Evolutionary conservation across 169 alveolate genomes (phyloP).

Genomic region (Fabrea salina): DNA sequence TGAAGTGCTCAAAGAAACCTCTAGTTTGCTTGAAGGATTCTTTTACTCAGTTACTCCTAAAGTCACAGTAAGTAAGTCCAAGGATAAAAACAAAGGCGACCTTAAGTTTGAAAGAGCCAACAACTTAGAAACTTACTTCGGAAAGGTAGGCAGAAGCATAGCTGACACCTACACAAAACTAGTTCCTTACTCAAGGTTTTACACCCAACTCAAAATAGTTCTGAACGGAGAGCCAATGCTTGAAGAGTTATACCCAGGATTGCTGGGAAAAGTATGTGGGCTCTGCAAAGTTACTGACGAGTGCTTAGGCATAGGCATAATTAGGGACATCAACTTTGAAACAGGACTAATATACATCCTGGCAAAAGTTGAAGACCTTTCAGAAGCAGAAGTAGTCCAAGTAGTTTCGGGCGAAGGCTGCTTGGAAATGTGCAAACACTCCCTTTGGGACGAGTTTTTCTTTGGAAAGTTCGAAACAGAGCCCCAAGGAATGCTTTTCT

Average conservation of each 20-base stretch:
- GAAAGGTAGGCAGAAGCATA: not conserved
- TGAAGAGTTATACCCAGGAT: not conserved
- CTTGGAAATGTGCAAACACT: not conserved
- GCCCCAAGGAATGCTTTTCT: no score
- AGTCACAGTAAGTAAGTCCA: not conserved
- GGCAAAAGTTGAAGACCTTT: not conserved
- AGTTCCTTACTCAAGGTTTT: not conserved
- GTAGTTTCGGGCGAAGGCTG: constrained; percentile 10
- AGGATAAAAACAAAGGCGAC: not conserved
- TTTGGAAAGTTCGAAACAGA: not conserved
- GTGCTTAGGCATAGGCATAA: constrained; percentile 5
- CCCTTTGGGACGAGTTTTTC: not conserved
- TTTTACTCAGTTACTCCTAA: not conserved
- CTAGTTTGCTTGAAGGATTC: not conserved
- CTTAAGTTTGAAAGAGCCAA: not conserved
- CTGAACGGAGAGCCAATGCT: not conserved
- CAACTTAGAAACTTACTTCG: not conserved
- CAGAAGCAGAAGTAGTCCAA: not conserved
- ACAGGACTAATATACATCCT: not conserved
- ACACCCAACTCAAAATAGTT: not conserved
- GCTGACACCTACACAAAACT: not conserved
- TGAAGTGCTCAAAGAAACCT: not conserved
- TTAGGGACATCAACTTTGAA: constrained; percentile 1
- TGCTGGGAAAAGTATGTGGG: not conserved
- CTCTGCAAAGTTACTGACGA: not conserved